Conservation (phyloP, 345 rosid genomes). For the Rubroshorea leprosula region DNA sequence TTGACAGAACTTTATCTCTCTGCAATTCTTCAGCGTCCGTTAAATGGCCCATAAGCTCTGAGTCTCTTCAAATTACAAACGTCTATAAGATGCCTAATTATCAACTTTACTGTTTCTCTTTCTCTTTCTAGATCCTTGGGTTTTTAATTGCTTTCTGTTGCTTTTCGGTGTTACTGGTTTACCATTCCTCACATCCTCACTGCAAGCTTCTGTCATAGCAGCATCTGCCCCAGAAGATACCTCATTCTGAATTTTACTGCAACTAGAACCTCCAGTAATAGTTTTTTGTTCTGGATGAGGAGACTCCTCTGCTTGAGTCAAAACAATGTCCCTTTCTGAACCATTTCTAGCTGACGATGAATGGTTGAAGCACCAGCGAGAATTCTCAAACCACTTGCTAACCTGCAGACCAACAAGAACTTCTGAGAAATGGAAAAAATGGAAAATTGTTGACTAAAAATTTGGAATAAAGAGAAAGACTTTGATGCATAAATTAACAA, state of each 20-base stretch:
- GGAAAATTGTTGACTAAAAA: neutral
- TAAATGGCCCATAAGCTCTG: constrained; percentile 4
- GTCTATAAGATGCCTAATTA: neutral
- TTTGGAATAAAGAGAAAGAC: neutral
- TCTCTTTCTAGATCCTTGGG: constrained; percentile 8
- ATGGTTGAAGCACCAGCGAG: constrained; percentile 67
- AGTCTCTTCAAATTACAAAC: neutral
- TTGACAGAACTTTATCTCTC: neutral
- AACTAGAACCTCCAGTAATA: neutral
- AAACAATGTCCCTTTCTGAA: constrained; percentile 21
- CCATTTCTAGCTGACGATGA: constrained; percentile 19
- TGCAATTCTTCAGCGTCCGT: constrained; percentile 9
- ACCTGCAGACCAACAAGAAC: constrained; percentile 38
- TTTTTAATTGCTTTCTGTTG: neutral
- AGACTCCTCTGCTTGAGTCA: constrained; percentile 6
- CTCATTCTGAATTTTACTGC: constrained; percentile 11
- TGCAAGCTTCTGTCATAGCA: neutral
- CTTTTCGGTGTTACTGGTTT: neutral
- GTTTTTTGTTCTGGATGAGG: neutral
- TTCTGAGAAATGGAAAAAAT: neutral
- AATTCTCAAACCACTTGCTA: constrained; percentile 71
- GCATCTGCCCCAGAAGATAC: constrained; percentile 10
- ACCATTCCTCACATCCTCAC: neutral
- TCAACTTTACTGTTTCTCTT: constrained; percentile 12
- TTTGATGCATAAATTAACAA: neutral